These are phyloP conservation scores for Colletotrichum tropicale DNA, from an alignment of 2,329 filamentous ascomycete genomes.

Conservation along the genomic window DNA sequence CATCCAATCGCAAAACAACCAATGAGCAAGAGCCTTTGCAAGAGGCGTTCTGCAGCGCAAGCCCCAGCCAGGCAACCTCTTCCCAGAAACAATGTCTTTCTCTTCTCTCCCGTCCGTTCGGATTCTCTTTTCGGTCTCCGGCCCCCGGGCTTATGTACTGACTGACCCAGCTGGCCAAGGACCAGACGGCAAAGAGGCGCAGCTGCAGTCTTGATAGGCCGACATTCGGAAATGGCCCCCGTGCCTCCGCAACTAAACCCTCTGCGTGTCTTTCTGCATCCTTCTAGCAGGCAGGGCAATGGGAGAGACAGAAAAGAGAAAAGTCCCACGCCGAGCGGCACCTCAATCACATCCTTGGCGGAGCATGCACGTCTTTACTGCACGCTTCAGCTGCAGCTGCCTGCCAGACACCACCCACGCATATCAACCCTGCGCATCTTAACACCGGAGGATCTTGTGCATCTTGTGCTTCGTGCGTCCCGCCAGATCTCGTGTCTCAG, in stretches of 20 bases:
- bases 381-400: slow-evolving; percentile 1
- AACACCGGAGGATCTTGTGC: not conserved
- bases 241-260: not conserved
- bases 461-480: not conserved
- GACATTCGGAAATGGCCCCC: not conserved
- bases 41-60: not conserved
- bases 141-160: not conserved
- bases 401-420: not conserved
- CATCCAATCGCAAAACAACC: slow-evolving; percentile 4
- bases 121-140: not conserved
- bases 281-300: not conserved
- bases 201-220: not conserved
- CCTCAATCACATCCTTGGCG: not conserved
- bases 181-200: not conserved
- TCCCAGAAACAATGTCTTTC: not conserved
- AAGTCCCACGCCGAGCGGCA: not conserved
- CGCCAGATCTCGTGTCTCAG: slow-evolving; percentile 16
- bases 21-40: not conserved
- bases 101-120: not conserved
- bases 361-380: not conserved
- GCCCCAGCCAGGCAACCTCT: not conserved
- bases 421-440: not conserved
- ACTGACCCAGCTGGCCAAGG: not conserved
- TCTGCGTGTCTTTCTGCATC: slow-evolving; percentile 9
- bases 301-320: not conserved